These are phyloP conservation scores for Posidonia oceanica DNA, from an alignment of 116 monocot species.

Conservation along the genomic window DNA sequence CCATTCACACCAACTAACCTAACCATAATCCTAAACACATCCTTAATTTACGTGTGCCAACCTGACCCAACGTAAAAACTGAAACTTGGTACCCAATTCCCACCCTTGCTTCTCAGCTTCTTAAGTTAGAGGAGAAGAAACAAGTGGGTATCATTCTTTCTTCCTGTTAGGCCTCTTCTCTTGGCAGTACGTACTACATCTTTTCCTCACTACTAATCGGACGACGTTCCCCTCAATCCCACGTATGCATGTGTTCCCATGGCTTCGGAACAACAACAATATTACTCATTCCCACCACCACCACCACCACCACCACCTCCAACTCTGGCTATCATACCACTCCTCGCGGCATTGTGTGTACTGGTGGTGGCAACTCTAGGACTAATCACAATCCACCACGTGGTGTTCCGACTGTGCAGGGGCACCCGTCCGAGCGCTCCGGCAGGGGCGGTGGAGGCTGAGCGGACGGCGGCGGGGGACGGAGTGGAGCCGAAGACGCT, in stretches of 20 bases:
- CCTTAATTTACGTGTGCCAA: neutral
- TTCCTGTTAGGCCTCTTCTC: too few species aligned
- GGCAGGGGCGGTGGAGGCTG: neutral
- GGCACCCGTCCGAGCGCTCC: too few species aligned
- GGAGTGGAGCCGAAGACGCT: slow-evolving; percentile 19
- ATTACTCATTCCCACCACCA: neutral
- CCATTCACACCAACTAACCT: neutral
- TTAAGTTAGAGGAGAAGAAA: neutral
- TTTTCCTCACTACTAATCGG: neutral
- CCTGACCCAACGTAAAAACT: too few species aligned
- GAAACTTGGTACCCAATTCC: too few species aligned
- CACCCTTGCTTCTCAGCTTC: neutral
- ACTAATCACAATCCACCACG: slow-evolving; percentile 3
- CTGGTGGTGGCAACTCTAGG: neutral
- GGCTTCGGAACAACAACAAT: neutral
- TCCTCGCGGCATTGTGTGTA: neutral
- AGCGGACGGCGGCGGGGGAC: neutral
- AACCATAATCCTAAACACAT: neutral
- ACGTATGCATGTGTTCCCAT: neutral
- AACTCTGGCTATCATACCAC: neutral
- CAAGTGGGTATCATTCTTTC: neutral
- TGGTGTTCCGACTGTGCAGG: slow-evolving; percentile 2
- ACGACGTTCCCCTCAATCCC: neutral
- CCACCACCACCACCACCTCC: neutral
- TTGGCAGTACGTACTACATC: neutral